Base-by-base conservation (phyloP, 2,329 filamentous ascomycete genomes). In the Podosphaera xanthii region DNA sequence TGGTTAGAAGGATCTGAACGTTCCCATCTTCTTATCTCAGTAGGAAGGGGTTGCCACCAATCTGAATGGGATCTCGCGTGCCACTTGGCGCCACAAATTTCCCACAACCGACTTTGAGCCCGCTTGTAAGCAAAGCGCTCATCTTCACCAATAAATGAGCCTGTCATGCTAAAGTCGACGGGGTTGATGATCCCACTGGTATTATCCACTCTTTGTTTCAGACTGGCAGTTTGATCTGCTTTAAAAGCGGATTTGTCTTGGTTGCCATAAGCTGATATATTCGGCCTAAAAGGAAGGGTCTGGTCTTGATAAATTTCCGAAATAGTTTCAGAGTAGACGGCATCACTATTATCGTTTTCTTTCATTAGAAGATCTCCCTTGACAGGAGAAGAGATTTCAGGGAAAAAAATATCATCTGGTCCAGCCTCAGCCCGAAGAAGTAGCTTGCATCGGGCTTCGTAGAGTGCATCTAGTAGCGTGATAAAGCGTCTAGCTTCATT, bases 401-500 rank as follows among this genome's bases (percentile, higher is more conserved):
- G 86, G 68, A 92, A 91, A 75, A 91, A 90, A 4, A 90, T 74
- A 35, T 82, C 76, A 63, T 91, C 87, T 0, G 86, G 86, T 0
- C 79, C 80, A 1, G 77, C 79, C 48, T 76, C 76, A 1, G 86
- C 86, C 30, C 80, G 76, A 58, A 91, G 75, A 50, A 87, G 70
- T 8, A 91, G 76, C 64, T 87, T 87, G 69, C 86, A 90, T 6
- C 82, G 78, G n/a, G 84, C 83, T 72, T 91, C 86, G 70, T 91
- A 91, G 0, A 88, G 74, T 0, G 86, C 86, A 66, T 92, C 86
- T 0, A 91, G 76, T 1, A 92, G 75, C 0, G 84, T 90, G 67
- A 91, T 91, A 67, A 92, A 82, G 9, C 87, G 77, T 3, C 86
- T 76, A 0, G 87, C 87, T 71, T 91, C 86, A 68, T 90, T 91